These are phyloP conservation scores for Nepenthes alata DNA, from an alignment of 179 eudicot genomes.

Conservation along the genomic window DNA sequence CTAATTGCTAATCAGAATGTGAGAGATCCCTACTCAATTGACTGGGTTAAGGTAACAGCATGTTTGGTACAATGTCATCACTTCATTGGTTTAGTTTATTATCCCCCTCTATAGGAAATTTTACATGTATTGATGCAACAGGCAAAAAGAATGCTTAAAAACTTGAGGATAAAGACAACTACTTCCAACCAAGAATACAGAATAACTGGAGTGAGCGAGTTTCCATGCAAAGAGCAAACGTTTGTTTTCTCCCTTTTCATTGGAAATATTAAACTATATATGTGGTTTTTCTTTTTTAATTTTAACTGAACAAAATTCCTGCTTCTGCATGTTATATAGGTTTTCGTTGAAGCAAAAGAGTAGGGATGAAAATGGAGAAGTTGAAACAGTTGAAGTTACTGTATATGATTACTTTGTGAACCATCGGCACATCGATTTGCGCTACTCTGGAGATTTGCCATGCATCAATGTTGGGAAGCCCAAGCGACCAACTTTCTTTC, in stretches of 20 bases:
- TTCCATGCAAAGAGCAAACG: slow-evolving; percentile 57
- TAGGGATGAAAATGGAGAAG: slow-evolving; percentile 38
- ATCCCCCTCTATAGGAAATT: neutral
- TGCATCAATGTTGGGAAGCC: slow-evolving; percentile 90
- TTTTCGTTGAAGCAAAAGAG: slow-evolving; percentile 57
- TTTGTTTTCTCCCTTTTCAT: slow-evolving; percentile 14
- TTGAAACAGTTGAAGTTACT: slow-evolving; percentile 40
- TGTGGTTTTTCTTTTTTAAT: neutral
- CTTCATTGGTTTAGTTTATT: neutral
- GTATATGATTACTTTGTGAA: slow-evolving; percentile 72
- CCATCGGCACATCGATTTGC: slow-evolving; percentile 45
- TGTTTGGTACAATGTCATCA: neutral
- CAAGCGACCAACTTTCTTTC: slow-evolving; percentile 65
- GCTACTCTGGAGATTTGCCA: slow-evolving; percentile 61
- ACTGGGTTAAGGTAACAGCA: slow-evolving; percentile 73
- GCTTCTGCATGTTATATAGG: slow-evolving; percentile 20
- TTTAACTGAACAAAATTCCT: neutral
- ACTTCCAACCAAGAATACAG: slow-evolving; percentile 52
- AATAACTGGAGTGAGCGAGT: slow-evolving; percentile 61
- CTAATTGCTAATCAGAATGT: slow-evolving; percentile 79
- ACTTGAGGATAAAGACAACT: slow-evolving; percentile 36
- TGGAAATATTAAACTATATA: neutral
- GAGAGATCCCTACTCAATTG: slow-evolving; percentile 65
- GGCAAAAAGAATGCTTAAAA: slow-evolving; percentile 43
- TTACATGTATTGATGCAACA: slow-evolving; percentile 9